These are phyloP conservation scores for Xylaria arbuscula DNA, from an alignment of 2,329 filamentous ascomycete species.

Conservation along the genomic window DNA sequence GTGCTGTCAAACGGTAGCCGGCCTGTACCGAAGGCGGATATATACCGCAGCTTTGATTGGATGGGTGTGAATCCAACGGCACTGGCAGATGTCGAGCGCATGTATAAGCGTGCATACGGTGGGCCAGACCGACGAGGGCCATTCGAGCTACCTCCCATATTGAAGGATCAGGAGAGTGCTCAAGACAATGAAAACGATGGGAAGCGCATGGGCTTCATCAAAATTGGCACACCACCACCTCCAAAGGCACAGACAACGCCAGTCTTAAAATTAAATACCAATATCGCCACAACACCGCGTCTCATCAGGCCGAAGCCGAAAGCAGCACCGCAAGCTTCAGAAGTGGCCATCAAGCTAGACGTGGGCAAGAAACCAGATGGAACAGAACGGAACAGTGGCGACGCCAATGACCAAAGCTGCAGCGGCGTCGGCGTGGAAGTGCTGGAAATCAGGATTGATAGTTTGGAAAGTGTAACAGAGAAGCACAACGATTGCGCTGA, in stretches of 20 bases:
- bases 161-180: conserved; percentile 20
- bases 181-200: conserved; percentile 44
- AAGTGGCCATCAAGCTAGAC: background rate
- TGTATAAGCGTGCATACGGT: conserved; percentile 68
- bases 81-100: conserved; percentile 64
- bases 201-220: conserved; percentile 30
- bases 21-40: conserved; percentile 61
- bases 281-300: conserved; percentile 40
- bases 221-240: conserved; percentile 35
- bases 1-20: conserved; percentile 65
- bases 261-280: conserved; percentile 46
- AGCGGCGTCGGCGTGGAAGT: conserved; percentile 17
- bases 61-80: conserved; percentile 63
- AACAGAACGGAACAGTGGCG: conserved; percentile 7
- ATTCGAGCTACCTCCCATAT: conserved; percentile 54
- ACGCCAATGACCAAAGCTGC: background rate
- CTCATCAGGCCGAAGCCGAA: conserved; percentile 43
- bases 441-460: conserved; percentile 42
- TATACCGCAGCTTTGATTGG: conserved; percentile 68
- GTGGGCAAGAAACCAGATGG: background rate
- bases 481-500: conserved; percentile 53
- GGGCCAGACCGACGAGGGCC: conserved; percentile 59
- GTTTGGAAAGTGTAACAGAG: conserved; percentile 39
- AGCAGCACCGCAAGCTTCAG: conserved; percentile 23
- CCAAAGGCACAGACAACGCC: conserved; percentile 42